phyloP scores from a whole-genome alignment of 2,329 filamentous ascomycete species.

The Neofusicoccum laricinum region DNA sequence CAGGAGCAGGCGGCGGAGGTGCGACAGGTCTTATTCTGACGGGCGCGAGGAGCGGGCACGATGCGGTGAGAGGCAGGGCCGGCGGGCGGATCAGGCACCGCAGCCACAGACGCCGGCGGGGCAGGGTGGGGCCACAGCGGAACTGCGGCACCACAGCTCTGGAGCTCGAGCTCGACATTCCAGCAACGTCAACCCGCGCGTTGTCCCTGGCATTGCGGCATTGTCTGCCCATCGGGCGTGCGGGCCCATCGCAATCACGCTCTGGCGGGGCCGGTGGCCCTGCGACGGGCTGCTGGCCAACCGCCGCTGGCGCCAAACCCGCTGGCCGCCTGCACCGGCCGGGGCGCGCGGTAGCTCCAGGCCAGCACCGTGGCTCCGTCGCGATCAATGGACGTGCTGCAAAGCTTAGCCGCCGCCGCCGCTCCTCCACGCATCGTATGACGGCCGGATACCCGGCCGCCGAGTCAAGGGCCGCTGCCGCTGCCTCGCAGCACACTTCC shows the following conservation, averaged over 20 bases:
- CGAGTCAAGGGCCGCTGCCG: not conserved
- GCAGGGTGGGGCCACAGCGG: conserved; percentile 3
- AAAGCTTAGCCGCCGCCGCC: not conserved
- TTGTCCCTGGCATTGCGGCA: not conserved
- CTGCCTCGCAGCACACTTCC: not conserved
- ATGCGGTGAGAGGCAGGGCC: conserved; percentile 10
- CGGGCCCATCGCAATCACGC: not conserved
- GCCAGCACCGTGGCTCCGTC: not conserved
- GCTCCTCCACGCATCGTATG: not conserved
- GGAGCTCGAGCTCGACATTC: not conserved
- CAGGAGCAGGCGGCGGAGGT: not conserved
- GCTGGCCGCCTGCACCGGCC: not conserved
- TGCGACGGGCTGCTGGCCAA: not conserved
- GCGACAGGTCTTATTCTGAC: not conserved
- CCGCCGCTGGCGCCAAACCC: not conserved
- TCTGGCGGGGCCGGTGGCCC: not conserved
- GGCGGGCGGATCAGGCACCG: not conserved
- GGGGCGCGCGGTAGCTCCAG: not conserved
- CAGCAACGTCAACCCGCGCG: too few species aligned
- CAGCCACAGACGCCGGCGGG: conserved; percentile 8
- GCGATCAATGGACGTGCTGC: not conserved
- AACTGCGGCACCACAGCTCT: conserved; percentile 4
- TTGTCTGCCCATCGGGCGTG: not conserved
- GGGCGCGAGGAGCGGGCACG: not conserved
- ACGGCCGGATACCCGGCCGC: conserved; percentile 5